Conservation (phyloP, 257 asterid genomes). For the Solanum acaule region DNA sequence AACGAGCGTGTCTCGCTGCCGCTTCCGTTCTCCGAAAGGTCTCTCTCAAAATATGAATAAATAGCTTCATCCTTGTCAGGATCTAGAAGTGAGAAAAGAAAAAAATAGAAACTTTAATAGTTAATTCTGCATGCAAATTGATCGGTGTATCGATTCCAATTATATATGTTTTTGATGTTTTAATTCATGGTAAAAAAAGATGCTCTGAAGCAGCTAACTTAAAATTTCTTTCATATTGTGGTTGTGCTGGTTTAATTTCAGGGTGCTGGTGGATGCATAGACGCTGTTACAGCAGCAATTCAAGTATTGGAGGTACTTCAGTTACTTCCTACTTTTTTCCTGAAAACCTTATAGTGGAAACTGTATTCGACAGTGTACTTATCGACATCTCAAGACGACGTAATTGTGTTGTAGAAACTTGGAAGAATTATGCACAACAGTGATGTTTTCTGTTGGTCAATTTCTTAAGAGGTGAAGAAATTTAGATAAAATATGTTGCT, state of each 20-base stretch:
- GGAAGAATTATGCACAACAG: background rate
- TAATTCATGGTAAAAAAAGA: background rate
- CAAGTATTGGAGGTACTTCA: slow-evolving; percentile 65
- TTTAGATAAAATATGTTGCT: background rate
- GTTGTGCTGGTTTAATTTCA: slow-evolving; percentile 1
- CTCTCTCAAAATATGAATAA: background rate
- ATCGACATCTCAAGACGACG: background rate
- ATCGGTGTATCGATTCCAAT: background rate
- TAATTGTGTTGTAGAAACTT: background rate
- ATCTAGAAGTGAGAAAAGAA: background rate
- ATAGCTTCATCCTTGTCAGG: background rate
- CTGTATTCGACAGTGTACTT: background rate
- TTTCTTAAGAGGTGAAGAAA: background rate
- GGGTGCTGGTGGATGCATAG: slow-evolving; percentile 67
- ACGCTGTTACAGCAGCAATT: slow-evolving; percentile 86
- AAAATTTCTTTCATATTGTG: background rate
- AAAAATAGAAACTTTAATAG: background rate
- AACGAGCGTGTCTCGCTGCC: slow-evolving; percentile 78
- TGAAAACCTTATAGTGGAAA: background rate
- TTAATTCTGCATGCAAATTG: background rate
- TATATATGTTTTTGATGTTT: background rate
- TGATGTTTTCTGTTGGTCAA: background rate
- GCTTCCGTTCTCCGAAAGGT: slow-evolving; percentile 80
- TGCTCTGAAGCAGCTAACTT: background rate
- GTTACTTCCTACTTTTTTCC: background rate